Evolutionary conservation across 257 asterid genomes (phyloP).

Genomic region (Salvia miltiorrhiza): DNA sequence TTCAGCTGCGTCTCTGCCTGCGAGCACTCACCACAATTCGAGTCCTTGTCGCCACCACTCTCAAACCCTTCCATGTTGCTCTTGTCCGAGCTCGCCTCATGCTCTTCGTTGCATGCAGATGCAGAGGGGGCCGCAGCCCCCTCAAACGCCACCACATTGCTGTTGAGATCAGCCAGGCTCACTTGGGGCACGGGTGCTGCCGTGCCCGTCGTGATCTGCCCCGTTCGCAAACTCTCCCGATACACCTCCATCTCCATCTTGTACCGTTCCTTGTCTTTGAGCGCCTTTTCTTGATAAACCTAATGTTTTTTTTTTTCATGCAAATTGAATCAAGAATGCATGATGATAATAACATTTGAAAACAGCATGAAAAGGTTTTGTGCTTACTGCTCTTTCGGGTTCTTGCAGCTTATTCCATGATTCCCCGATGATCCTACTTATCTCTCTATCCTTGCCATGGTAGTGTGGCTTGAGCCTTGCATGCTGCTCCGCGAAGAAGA

Average conservation of each 20-base stretch:
- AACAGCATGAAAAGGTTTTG: no score
- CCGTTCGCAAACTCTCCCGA: constrained; percentile 42
- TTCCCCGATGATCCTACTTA: constrained; percentile 83
- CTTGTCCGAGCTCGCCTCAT: constrained; percentile 24
- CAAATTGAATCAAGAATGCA: not conserved
- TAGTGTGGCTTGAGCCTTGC: constrained; percentile 64
- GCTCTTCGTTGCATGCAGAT: constrained; percentile 11
- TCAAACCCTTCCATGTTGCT: constrained; percentile 33
- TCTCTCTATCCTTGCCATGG: constrained; percentile 71
- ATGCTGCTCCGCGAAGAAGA: constrained; percentile 88
- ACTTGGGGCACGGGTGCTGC: constrained; percentile 22
- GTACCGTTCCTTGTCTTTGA: constrained; percentile 74
- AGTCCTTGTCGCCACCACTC: constrained; percentile 19
- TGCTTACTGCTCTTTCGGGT: constrained; percentile 63
- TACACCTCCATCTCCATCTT: constrained; percentile 69
- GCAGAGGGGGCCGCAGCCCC: constrained; percentile 26
- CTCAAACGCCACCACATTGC: constrained; percentile 20
- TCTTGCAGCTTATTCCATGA: constrained; percentile 73
- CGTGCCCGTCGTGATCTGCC: constrained; percentile 26
- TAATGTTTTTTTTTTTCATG: constrained; percentile 10
- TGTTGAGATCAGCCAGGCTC: constrained; percentile 22
- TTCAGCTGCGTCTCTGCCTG: constrained; percentile 25
- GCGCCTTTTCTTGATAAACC: constrained; percentile 81
- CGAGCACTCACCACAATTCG: constrained; percentile 10
- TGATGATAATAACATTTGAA: not conserved